These are phyloP conservation scores for Auriscalpium microsporum DNA, from an alignment of 768 basidiomycete species.

Conservation along the genomic window DNA sequence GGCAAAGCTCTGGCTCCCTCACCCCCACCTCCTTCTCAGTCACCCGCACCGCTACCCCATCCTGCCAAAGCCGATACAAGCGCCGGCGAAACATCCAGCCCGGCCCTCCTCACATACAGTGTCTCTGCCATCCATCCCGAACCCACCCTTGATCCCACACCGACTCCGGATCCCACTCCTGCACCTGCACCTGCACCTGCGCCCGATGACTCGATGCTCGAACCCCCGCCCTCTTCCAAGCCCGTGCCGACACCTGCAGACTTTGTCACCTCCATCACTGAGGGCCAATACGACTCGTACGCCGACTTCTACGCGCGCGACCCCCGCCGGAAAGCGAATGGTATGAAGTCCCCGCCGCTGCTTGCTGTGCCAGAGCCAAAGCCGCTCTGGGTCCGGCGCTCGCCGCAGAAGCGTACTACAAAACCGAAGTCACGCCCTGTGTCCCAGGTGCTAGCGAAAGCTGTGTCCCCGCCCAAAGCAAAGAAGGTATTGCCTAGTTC, in stretches of 20 bases:
- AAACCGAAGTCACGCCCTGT: no score
- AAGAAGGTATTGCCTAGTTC: no score
- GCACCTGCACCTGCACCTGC: neutral
- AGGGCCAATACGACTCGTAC: constrained; percentile 3
- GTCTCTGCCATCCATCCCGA: constrained; percentile 2
- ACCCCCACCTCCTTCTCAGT: neutral
- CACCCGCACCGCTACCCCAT: constrained; percentile 7
- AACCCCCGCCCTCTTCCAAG: neutral
- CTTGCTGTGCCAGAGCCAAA: constrained; percentile 1
- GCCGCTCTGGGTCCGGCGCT: neutral
- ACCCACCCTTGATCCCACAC: neutral
- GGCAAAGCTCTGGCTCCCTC: neutral
- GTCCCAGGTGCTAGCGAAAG: no score
- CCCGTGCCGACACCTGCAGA: neutral
- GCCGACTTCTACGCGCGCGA: constrained; percentile 11
- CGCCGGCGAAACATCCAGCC: constrained; percentile 3
- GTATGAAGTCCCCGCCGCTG: neutral
- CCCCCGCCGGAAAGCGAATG: constrained; percentile 5
- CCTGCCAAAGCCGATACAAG: constrained; percentile 7
- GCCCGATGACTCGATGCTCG: neutral
- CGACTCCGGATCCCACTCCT: neutral
- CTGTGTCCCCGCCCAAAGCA: no score
- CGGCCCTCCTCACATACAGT: constrained; percentile 10
- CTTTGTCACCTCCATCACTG: neutral
- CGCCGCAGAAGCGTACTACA: no score